These are phyloP conservation scores for Ustilago cynodontis DNA, from an alignment of 1,284 basidiomycete species.

Conservation along the genomic window DNA sequence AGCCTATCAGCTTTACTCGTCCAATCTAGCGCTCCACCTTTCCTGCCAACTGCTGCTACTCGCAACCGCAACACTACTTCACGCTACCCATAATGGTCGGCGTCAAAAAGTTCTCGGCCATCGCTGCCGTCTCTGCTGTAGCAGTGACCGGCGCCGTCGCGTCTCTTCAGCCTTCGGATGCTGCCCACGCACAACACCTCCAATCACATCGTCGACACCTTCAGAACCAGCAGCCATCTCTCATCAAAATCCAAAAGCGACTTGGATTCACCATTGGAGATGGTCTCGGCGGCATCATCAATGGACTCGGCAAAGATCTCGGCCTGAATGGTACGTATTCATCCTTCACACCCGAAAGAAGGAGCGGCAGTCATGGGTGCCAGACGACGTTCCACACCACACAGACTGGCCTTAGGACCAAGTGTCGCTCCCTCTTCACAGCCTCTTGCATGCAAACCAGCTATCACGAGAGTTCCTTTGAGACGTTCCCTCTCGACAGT, in stretches of 20 bases:
- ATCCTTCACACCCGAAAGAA: background rate
- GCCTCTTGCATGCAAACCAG: background rate
- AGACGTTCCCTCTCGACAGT: background rate
- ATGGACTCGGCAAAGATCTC: constrained; percentile 25
- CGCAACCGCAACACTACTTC: background rate
- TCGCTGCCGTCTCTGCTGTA: constrained; percentile 37
- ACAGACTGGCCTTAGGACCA: background rate
- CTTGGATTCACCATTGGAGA: constrained; percentile 14
- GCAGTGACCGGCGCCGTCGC: constrained; percentile 34
- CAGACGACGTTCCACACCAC: background rate
- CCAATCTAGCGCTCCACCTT: background rate
- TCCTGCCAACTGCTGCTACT: background rate
- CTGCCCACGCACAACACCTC: constrained; percentile 26
- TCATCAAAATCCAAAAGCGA: constrained; percentile 51
- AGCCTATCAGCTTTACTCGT: background rate
- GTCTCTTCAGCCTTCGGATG: constrained; percentile 29
- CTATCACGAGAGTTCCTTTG: background rate
- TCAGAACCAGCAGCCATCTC: constrained; percentile 16
- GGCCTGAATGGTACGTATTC: constrained; percentile 42
- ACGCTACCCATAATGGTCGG: constrained; percentile 29
- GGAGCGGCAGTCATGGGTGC: constrained; percentile 6
- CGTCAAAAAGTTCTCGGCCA: constrained; percentile 29
- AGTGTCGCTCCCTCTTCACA: background rate
- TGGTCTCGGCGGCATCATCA: constrained; percentile 35
- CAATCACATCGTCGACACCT: constrained; percentile 26